Evolutionary conservation across 2,329 filamentous ascomycete species (phyloP), one percentile per base, ranked within the genome.

Genomic region (Fusarium dlaminii): DNA sequence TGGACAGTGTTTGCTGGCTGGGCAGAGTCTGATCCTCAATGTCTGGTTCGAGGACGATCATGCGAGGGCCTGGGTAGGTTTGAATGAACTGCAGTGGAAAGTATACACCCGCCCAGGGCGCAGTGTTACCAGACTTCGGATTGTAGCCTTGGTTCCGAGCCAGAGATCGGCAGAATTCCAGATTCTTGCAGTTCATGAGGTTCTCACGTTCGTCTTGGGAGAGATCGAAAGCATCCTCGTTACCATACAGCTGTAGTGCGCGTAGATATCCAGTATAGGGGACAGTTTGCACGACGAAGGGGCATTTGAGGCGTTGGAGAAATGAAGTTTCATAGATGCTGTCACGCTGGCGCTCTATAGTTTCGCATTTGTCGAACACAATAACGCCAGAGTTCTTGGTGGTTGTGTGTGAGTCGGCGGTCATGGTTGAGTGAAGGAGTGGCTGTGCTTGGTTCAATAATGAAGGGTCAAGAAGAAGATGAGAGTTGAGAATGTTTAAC

Each of bases 171-270:
- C 48, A 61, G 34, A 61, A 45, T 15, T 52, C 45, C n/a, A 67
- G 24, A 29, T 67, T 66, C 22, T 34, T 67, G 29, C 63, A 68
- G 22, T 45, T 27, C 24, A n/a, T 24, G 17, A 62, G 51, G 10
- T 49, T 49, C 6, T 17, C 27, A 27, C 37, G 40, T 27, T 61
- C 30, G 8, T 30, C 10, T 14, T 15, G 14, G n/a, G 37, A 24
- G 14, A 63, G 37, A 24, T 42, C 29, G 57, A 70, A 46, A 24
- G 64, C 43, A 18, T 39, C 30, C 40, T 68, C 67, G n/a, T 63
- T 70, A n/a, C 57, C 67, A 20, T 68, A 68, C 5, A 68, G 67
- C 29, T 70, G 64, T 12, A 68, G 24, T 13, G 67, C 67, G 13
- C 67, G 64, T 24, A 57, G 12, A 43, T 70, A 68, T 27, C 64